Conservation (phyloP, 179 eudicot species). For the Corrigiola litoralis region DNA sequence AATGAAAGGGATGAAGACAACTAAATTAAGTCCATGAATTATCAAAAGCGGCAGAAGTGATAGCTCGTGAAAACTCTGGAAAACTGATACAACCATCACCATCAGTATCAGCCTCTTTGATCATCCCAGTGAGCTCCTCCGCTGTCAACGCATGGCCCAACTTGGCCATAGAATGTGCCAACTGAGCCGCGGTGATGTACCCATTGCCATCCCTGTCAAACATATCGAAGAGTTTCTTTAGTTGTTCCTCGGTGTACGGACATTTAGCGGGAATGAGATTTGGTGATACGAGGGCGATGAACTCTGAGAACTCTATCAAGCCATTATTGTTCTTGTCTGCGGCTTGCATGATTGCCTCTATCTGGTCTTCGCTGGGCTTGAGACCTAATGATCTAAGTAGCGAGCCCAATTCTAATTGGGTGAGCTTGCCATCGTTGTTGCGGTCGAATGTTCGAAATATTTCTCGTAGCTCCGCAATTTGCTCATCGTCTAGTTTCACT, state of each 20-base stretch:
- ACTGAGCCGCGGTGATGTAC: constrained; percentile 76
- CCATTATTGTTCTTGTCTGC: constrained; percentile 81
- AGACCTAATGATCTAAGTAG: constrained; percentile 74
- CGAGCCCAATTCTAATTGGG: constrained; percentile 83
- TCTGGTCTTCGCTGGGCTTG: constrained; percentile 69
- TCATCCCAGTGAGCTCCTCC: constrained; percentile 63
- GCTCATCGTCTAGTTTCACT: no score
- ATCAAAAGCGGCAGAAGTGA: no score
- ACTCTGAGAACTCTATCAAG: constrained; percentile 65
- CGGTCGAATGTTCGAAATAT: constrained; percentile 76
- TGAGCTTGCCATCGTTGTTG: constrained; percentile 80
- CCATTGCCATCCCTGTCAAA: constrained; percentile 89
- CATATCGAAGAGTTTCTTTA: constrained; percentile 60
- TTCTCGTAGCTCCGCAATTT: constrained; percentile 50
- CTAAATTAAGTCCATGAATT: no score
- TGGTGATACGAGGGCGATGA: constrained; percentile 54
- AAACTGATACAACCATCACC: constrained; percentile 93
- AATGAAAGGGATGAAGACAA: no score
- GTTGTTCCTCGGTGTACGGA: constrained; percentile 60
- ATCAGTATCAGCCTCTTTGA: constrained; percentile 79
- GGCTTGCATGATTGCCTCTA: constrained; percentile 43
- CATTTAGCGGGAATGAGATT: constrained; percentile 49
- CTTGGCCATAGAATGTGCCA: constrained; percentile 80
- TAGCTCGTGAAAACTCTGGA: constrained; percentile 67
- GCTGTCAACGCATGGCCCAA: constrained; percentile 84